Evolutionary conservation across 352 stramenopile genomes (phyloP), one percentile per base, ranked within the genome.

Genomic region (Phytophthora ramorum): DNA sequence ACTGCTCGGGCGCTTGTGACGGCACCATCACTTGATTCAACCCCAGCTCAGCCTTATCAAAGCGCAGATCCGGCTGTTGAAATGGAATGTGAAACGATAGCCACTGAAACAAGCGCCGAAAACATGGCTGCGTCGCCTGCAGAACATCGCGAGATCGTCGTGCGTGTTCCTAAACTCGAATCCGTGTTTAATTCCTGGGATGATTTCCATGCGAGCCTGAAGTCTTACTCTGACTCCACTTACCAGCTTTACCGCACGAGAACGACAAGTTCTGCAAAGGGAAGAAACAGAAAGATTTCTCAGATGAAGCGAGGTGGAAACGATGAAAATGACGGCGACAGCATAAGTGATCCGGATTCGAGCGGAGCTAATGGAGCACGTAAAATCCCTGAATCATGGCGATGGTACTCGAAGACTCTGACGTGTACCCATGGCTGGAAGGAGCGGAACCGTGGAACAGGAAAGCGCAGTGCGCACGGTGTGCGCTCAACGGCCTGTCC

Each of bases 381-480:
- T 4, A 62, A 74, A 41, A 93, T 93, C 7, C 85, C 85, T 0
- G 80, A 88, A 32, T 65, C 79, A 7, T 93, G 76, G 83, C 80
- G 83, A 62, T 93, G 85, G 85, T 93, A 93, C 48, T 92, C 83
- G 0, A 93, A 93, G 59, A 93, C 85, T 0, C 53, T 93, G 7
- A 92, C 80, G 40, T 93, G 85, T 17, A 93, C 85, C 0, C 85
- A 93, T 63, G 85, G 85, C n/a, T 93, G 85, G 85, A 93, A 93
- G 44, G 81, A 91, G 65, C 80, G 85, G 40, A 81, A 79, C 7
- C 81, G 85, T 30, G 85, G 85, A 1, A 73, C 76, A 9, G 85
- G 83, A 1, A 93, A 93, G 48, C 83, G 85, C 24, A 80, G 70
- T 6, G 78, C 88, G 0, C 79, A 92, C 34, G 71, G 81, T 12